phyloP scores from a whole-genome alignment of 352 stramenopile genomes.

The Phytophthora melonis region DNA sequence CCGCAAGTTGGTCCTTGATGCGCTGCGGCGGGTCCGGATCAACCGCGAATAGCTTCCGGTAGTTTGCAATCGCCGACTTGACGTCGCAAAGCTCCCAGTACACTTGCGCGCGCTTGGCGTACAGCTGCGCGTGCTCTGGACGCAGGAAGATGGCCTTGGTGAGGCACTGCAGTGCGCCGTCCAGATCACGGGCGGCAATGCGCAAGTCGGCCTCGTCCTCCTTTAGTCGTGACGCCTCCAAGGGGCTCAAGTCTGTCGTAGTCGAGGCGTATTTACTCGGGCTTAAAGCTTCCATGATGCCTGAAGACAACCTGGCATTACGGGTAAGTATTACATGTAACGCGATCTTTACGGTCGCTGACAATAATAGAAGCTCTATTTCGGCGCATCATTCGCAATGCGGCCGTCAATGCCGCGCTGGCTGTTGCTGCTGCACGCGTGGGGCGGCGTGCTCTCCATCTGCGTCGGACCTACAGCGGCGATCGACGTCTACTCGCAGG shows the following conservation, averaged over 20 bases:
- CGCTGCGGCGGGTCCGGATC: conserved; percentile 63
- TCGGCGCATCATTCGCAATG: background rate
- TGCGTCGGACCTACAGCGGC: background rate
- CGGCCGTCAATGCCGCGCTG: background rate
- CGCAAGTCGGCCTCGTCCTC: conserved; percentile 57
- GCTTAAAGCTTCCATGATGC: conserved; percentile 24
- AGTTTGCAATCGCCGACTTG: conserved; percentile 83
- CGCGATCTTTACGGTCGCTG: too few species aligned
- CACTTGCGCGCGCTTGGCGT: conserved; percentile 74
- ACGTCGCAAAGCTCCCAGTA: conserved; percentile 82
- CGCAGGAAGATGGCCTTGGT: conserved; percentile 83
- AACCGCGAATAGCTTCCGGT: conserved; percentile 76
- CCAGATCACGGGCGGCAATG: conserved; percentile 45
- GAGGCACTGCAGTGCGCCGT: conserved; percentile 63
- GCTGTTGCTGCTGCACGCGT: conserved; percentile 20
- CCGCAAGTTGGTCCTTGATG: conserved; percentile 83
- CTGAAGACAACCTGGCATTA: too few species aligned
- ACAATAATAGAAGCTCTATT: background rate
- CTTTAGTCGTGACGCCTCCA: conserved; percentile 56
- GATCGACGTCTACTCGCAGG: conserved; percentile 22
- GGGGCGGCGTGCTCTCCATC: conserved; percentile 9
- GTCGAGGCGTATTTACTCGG: conserved; percentile 12
- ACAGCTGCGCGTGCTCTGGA: conserved; percentile 57
- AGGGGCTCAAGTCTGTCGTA: conserved; percentile 50
- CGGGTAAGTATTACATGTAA: too few species aligned